These are phyloP conservation scores for Penicillium sumatraense DNA, from an alignment of 2,329 filamentous ascomycete species.

Conservation along the genomic window DNA sequence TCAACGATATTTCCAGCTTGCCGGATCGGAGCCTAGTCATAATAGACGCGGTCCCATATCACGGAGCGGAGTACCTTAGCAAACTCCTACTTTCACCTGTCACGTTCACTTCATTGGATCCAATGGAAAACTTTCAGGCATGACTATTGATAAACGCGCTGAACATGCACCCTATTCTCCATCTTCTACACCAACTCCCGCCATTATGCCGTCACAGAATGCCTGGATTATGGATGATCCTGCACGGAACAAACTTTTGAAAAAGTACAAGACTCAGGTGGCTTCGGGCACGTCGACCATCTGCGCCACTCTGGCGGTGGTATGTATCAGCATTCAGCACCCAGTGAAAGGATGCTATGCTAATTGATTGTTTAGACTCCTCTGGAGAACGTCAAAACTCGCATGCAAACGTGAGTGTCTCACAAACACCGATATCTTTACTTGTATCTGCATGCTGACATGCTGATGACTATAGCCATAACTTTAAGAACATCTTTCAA, in stretches of 20 bases:
- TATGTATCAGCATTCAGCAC: conserved; percentile 34
- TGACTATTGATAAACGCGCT: conserved; percentile 44
- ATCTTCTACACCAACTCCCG: conserved; percentile 37
- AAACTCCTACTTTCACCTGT: not conserved
- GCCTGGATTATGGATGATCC: conserved; percentile 44
- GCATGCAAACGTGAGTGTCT: conserved; percentile 56
- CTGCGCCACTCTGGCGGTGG: conserved; percentile 51
- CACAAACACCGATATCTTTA: too few relatives aligned
- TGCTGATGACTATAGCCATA: conserved; percentile 49
- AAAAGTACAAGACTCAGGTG: conserved; percentile 52
- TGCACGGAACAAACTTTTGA: conserved; percentile 48
- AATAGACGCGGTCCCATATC: too few relatives aligned
- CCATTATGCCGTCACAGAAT: conserved; percentile 35
- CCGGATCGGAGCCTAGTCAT: not conserved
- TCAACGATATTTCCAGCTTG: not conserved
- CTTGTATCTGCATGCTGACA: too few relatives aligned
- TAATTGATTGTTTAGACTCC: conserved; percentile 41
- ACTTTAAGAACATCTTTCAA: conserved; percentile 49
- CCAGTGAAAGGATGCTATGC: not conserved
- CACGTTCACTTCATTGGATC: conserved; percentile 11
- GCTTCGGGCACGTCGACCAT: conserved; percentile 51
- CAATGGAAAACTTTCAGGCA: conserved; percentile 39
- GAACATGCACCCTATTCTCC: conserved; percentile 47
- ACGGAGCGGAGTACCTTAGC: not conserved
- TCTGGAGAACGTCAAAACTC: conserved; percentile 54